Percentiles rank a stretch among this genome's conserved stretches.
phyloP scores from a whole-genome alignment of 768 basidiomycete species.

The Lentinula edodes region DNA sequence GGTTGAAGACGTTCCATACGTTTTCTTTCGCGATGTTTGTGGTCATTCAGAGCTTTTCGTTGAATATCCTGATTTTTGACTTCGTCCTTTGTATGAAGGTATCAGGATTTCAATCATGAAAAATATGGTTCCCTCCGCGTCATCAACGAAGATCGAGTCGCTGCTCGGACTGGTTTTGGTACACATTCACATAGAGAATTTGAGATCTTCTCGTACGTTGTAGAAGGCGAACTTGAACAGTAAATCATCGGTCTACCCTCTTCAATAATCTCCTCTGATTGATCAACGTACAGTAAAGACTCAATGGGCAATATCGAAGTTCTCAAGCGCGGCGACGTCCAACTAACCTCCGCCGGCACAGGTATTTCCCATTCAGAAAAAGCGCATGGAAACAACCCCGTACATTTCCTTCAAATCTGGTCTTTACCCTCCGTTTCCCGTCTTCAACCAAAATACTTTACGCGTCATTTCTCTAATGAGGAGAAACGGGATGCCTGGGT shows the following conservation, averaged over 20 bases:
- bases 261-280: background rate
- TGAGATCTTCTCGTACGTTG: conserved; percentile 89
- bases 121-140: conserved; percentile 76
- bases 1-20: conserved; percentile 86
- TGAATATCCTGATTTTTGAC: background rate
- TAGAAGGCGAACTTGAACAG: conserved; percentile 79
- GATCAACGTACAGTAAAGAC: conserved; percentile 57
- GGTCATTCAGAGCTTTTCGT: background rate
- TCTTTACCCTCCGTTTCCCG: conserved; percentile 33
- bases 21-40: conserved; percentile 70
- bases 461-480: conserved; percentile 77
- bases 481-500: conserved; percentile 74
- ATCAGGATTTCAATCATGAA: conserved; percentile 52
- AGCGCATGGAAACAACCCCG: conserved; percentile 33
- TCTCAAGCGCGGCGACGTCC: conserved; percentile 82
- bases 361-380: conserved; percentile 82
- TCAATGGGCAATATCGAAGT: conserved; percentile 90
- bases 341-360: conserved; percentile 88
- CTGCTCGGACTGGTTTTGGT: conserved; percentile 73
- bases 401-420: conserved; percentile 54
- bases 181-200: conserved; percentile 80
- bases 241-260: conserved; percentile 26
- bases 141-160: conserved; percentile 91
- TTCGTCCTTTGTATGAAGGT: conserved; percentile 31
- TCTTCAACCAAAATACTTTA: conserved; percentile 79